Base-by-base conservation (phyloP, 2,329 filamentous ascomycete genomes). In the Aspergillus udagawae region DNA sequence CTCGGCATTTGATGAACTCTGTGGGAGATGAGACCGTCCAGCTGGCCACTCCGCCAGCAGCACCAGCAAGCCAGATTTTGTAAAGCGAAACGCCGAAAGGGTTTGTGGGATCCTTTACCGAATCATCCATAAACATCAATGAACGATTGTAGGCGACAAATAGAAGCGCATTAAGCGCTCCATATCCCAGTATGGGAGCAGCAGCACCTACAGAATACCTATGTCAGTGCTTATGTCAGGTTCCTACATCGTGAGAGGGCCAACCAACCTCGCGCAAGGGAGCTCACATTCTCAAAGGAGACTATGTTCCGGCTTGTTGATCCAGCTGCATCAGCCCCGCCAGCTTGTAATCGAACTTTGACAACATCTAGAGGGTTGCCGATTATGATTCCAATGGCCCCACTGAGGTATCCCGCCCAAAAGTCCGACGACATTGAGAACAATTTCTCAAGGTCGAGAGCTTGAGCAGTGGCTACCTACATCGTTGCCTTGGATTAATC, bases 141-240 rank as follows among this genome's bases (percentile, higher is more conserved):
- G 87, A 87, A 57, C 90, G 88, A 72, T 96, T 96, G 78, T 97
- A 97, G 1, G 89, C 87, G 64, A 93, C 85, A 75, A 96, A 97
- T 21, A 97, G 85, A 17, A 97, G 79, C 42, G 91, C 92, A 70
- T 97, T 97, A 59, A 97, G 83, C 21, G 90, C 91, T 61, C 93
- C 93, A 75, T 96, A 96, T 64, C 91, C 91, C 4, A 96, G 78
- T 41, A 96, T 87, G 0, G 93, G 93, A 38, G 92, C 92, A 25
- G 92, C 89, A 10, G 89, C 86, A 61, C 93, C 93, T 80, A 69
- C 28, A 45, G 32, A 7, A 14, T 38, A 25, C n/a, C 20, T 21
- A 5, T 47, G 38, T 66, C 28, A 65, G 55, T 49, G 27, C 21
- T 51, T 21, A 41, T 45, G 47, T 28, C 47, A 42, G 32, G 27